These are phyloP conservation scores for Stentor roeselii DNA, from an alignment of 73 alveolate genomes.

Conservation along the genomic window DNA sequence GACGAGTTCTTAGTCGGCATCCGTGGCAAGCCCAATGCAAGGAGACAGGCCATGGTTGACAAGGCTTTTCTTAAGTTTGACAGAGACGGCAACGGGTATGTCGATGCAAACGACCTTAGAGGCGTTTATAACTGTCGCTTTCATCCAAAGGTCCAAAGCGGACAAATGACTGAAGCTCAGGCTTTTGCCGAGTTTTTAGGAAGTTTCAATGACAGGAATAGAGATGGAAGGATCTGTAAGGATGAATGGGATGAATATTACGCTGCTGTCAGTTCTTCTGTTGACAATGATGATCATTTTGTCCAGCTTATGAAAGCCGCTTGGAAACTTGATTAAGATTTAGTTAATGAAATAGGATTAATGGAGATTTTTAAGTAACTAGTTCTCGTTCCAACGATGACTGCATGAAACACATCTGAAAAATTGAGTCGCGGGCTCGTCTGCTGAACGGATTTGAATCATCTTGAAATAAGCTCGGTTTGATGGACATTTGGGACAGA, in stretches of 20 bases:
- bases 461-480: constrained; percentile 60
- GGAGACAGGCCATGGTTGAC: constrained; percentile 78
- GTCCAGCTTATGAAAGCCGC: constrained; percentile 89
- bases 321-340: no score
- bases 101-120: constrained; percentile 77
- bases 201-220: constrained; percentile 81
- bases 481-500: constrained; percentile 61
- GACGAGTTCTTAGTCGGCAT: constrained; percentile 91
- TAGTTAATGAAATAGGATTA: no score
- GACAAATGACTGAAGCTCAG: constrained; percentile 85
- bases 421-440: constrained; percentile 80
- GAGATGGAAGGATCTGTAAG: constrained; percentile 74
- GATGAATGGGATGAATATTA: constrained; percentile 94
- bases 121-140: constrained; percentile 71
- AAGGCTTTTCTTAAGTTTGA: constrained; percentile 90
- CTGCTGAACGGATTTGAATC: constrained; percentile 75
- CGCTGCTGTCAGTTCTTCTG: constrained; percentile 88
- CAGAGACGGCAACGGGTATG: constrained; percentile 78
- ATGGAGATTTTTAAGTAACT: background rate
- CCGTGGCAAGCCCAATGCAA: constrained; percentile 86
- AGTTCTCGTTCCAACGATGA: constrained; percentile 73
- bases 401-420: constrained; percentile 61
- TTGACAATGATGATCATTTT: constrained; percentile 93
- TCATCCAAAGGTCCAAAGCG: constrained; percentile 88
- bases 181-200: constrained; percentile 80